Percentiles rank a stretch among this genome's conserved stretches.
These are phyloP conservation scores for Venturia pyrina DNA, from an alignment of 2,329 filamentous ascomycete genomes.

Conservation along the genomic window DNA sequence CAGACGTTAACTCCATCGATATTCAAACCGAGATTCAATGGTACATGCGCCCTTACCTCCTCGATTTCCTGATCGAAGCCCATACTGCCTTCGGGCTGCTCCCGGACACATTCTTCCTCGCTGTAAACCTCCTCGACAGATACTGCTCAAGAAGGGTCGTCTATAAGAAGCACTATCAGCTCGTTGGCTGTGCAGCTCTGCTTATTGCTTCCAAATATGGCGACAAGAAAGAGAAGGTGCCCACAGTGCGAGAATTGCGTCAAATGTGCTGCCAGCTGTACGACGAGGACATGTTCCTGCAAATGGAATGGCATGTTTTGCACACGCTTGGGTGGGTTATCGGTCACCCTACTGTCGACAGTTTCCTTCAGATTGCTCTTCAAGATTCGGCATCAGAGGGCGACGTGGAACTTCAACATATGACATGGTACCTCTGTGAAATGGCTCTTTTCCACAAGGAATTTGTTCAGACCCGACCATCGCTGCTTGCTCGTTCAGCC, in stretches of 20 bases:
- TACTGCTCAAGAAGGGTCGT: slow-evolving; percentile 98
- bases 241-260: slow-evolving; percentile 91
- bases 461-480: slow-evolving; percentile 86
- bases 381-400: slow-evolving; percentile 64
- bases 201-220: slow-evolving; percentile 98
- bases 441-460: slow-evolving; percentile 94
- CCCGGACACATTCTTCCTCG: slow-evolving; percentile 90
- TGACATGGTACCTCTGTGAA: slow-evolving; percentile 90
- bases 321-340: slow-evolving; percentile 96
- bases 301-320: slow-evolving; percentile 99
- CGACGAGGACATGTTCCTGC: slow-evolving; percentile 98
- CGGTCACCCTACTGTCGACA: slow-evolving; percentile 91
- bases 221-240: slow-evolving; percentile 97
- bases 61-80: slow-evolving; percentile 96
- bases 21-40: slow-evolving; percentile 99
- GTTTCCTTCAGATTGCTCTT: slow-evolving; percentile 80
- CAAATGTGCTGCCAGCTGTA: slow-evolving; percentile 99
- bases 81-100: slow-evolving; percentile 90
- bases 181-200: slow-evolving; percentile 91
- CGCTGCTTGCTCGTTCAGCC: slow-evolving; percentile 79
- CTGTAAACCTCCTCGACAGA: slow-evolving; percentile 90
- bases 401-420: slow-evolving; percentile 68
- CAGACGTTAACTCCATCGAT: slow-evolving; percentile 95
- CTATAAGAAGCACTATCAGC: slow-evolving; percentile 97
- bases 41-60: slow-evolving; percentile 97